Percentiles rank a stretch among this genome's conserved stretches.
Evolutionary conservation across 352 stramenopile genomes (phyloP).

Genomic region (Aphanomyces cochlioides): DNA sequence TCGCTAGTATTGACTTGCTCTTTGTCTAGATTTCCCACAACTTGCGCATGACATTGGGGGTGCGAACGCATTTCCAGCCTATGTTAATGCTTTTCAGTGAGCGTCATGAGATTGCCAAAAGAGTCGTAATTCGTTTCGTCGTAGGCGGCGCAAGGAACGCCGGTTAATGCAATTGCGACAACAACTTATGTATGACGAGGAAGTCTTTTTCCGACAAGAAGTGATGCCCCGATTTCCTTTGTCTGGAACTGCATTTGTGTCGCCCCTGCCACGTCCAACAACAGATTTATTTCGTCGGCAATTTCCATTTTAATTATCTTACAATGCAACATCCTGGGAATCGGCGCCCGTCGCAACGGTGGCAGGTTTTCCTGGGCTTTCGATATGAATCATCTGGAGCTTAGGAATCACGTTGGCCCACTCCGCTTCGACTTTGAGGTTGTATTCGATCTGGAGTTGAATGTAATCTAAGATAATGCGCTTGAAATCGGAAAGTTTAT

Average conservation of each 20-base stretch:
- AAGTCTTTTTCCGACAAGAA: background rate
- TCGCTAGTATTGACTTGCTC: too few species aligned
- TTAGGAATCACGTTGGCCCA: conserved; percentile 76
- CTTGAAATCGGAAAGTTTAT: conserved; percentile 95
- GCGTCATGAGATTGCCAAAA: too few species aligned
- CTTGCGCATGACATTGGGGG: too few species aligned
- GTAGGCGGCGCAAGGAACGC: background rate
- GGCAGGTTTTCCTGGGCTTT: conserved; percentile 28
- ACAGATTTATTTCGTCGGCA: background rate
- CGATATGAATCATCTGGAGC: conserved; percentile 67
- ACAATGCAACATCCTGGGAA: conserved; percentile 23
- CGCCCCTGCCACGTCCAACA: background rate
- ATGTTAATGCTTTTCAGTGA: too few species aligned
- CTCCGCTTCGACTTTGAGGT: conserved; percentile 86
- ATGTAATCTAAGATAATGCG: conserved; percentile 96
- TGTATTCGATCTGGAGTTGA: conserved; percentile 96
- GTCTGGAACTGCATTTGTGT: background rate
- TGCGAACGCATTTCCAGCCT: too few species aligned
- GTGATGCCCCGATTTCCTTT: background rate
- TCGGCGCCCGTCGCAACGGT: background rate
- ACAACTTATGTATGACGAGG: background rate
- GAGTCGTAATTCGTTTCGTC: too few species aligned
- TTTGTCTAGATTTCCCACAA: too few species aligned
- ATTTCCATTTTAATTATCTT: conserved; percentile 19
- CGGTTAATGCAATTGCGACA: background rate